These are phyloP conservation scores for Larix kaempferi DNA, from an alignment of 75 land plant species.

Conservation along the genomic window DNA sequence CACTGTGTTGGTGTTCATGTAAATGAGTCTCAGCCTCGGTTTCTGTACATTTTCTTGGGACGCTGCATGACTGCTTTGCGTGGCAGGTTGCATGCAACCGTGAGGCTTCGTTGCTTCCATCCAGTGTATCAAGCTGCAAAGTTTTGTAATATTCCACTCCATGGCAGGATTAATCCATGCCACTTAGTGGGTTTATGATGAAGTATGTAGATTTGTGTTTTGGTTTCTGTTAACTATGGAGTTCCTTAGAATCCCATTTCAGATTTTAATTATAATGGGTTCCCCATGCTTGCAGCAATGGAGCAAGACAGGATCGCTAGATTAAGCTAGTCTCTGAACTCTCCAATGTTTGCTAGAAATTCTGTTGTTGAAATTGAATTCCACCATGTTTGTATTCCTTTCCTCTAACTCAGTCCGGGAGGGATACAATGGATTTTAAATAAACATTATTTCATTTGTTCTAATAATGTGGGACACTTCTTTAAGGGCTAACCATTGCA, in stretches of 20 bases:
- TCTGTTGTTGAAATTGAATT: constrained; percentile 77
- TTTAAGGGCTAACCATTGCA: neutral
- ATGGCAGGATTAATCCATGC: neutral
- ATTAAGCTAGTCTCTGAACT: constrained; percentile 44
- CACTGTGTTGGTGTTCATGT: too few relatives aligned
- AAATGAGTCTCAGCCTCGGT: too few relatives aligned
- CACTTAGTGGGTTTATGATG: neutral
- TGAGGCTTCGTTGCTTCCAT: too few relatives aligned
- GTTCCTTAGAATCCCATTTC: neutral
- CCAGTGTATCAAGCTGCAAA: neutral
- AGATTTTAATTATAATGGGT: constrained; percentile 1
- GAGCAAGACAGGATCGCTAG: constrained; percentile 74
- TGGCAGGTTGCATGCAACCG: too few relatives aligned
- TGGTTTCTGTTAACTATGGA: neutral
- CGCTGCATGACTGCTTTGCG: too few relatives aligned
- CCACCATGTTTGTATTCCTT: constrained; percentile 61
- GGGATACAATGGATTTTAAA: neutral
- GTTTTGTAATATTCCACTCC: neutral
- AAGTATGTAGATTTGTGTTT: neutral
- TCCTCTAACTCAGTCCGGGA: neutral
- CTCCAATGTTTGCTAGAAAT: constrained; percentile 71
- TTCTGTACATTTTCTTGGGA: too few relatives aligned
- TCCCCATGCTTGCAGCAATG: constrained; percentile 65
- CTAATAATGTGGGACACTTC: neutral
- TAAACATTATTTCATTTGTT: neutral